Base-by-base conservation (phyloP, 2,329 filamentous ascomycete genomes). In the Macrophomina tecta region DNA sequence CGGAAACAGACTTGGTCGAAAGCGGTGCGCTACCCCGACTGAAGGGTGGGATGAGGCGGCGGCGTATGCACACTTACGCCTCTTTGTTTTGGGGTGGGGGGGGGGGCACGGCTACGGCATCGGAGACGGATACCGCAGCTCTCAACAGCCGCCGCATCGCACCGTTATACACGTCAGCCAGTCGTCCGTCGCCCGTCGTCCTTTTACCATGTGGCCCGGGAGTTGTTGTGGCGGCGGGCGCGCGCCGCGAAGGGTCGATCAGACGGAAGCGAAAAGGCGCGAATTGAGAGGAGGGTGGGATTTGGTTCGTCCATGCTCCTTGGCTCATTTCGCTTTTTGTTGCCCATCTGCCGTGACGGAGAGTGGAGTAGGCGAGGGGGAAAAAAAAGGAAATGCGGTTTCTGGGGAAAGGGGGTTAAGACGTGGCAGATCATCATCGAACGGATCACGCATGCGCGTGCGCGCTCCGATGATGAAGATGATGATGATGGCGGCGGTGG, bases 301-400 rank as follows among this genome's bases (percentile, higher is more conserved):
- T 48, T 48, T 61, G 42, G 56, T 36, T 11, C 6, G 32, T 12
- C 32, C 12, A 16, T 28, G 45, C 28, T 62, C 45, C 58, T 49
- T 46, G 58, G 45, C 46, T 62, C 58, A 62, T 62, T 49, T 62
- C 58, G 58, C 42, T 49, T 49, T 49, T 34, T 23, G 23, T 23
- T 23, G 23, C 30, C 18, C 38, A n/a, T 56, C 34, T 34, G 3
- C 28, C 51, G 28, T 30, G 28, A 8, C n/a, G 38, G 38, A 3
- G 23, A 23, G 23, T 23, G 23, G 23, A 23, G 23, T 23, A 23
- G 23, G 23, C 23, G 23, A 23, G 23, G 23, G 3, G 23, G 2
- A 23, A 23, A 23, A 23, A 23, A 23, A 23, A 23, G 3, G 23
- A 23, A 23, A 23, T 23, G 23, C 23, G 23, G 23, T 23, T 23